Conservation (phyloP, 2,329 filamentous ascomycete species). For the Cladophialophora chaetospira region DNA sequence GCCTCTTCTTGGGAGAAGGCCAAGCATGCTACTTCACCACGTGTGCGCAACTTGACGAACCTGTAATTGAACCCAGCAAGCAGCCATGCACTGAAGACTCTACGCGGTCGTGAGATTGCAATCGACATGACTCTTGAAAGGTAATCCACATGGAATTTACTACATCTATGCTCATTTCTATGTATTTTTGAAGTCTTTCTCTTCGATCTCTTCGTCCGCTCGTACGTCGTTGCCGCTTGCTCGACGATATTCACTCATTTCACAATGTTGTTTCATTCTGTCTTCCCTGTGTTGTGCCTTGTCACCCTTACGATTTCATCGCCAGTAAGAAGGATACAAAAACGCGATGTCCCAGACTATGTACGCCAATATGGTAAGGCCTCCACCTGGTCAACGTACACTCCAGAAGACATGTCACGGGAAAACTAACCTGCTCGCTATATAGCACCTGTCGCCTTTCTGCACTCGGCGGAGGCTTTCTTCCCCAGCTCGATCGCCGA, state of each 20-base stretch:
- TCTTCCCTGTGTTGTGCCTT: not conserved
- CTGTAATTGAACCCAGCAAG: not conserved
- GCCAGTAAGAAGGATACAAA: slow-evolving; percentile 6
- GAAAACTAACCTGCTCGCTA: not conserved
- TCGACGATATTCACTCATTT: not conserved
- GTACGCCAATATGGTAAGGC: slow-evolving; percentile 24
- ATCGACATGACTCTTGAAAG: not conserved
- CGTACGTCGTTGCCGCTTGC: too few species aligned
- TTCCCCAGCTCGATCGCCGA: slow-evolving; percentile 53
- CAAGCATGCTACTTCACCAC: not conserved
- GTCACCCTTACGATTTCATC: not conserved
- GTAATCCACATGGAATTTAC: slow-evolving; percentile 7
- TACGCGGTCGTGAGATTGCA: not conserved
- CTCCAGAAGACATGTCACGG: too few species aligned
- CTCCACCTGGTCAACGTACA: too few species aligned
- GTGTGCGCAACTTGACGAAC: not conserved
- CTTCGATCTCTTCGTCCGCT: too few species aligned
- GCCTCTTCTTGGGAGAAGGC: not conserved
- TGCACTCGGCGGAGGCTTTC: slow-evolving; percentile 52
- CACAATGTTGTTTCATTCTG: not conserved
- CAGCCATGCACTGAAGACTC: not conserved
- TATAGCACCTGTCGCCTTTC: slow-evolving; percentile 54
- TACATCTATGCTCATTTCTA: not conserved
- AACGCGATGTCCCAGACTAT: slow-evolving; percentile 24
- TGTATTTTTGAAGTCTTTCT: not conserved